phyloP scores from a whole-genome alignment of 768 basidiomycete species.

The Lentinula detonsa region DNA sequence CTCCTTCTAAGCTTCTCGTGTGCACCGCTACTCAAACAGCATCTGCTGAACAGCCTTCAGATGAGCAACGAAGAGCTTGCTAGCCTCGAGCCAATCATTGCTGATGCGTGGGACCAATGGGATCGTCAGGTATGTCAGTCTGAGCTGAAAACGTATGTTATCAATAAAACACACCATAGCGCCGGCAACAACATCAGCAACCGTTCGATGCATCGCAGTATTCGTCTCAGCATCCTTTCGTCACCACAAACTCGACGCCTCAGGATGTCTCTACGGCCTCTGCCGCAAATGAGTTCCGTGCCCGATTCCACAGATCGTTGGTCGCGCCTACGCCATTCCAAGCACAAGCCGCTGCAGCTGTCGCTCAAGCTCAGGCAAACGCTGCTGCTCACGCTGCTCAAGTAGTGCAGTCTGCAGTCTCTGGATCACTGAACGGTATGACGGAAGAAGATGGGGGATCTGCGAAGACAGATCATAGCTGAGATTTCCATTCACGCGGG shows the following conservation, averaged over 20 bases:
- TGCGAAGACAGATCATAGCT: not conserved
- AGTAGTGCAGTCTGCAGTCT: not conserved
- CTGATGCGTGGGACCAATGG: constrained; percentile 85
- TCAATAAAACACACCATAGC: constrained; percentile 20
- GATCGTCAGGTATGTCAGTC: constrained; percentile 57
- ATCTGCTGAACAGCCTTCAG: constrained; percentile 62
- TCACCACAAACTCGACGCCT: constrained; percentile 20
- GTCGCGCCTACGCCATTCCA: constrained; percentile 43
- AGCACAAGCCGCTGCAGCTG: constrained; percentile 6
- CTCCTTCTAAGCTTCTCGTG: constrained; percentile 73
- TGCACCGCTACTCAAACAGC: constrained; percentile 67
- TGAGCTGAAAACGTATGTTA: constrained; percentile 3
- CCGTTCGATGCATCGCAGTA: constrained; percentile 16
- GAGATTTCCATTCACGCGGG: not conserved
- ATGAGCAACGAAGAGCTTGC: constrained; percentile 79
- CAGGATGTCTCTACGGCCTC: constrained; percentile 18
- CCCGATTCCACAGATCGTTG: constrained; percentile 46
- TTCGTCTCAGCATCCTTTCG: constrained; percentile 15
- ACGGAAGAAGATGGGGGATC: not conserved
- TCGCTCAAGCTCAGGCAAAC: constrained; percentile 2
- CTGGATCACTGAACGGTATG: not conserved
- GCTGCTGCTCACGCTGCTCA: not conserved
- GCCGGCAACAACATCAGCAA: constrained; percentile 37
- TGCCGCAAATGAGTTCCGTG: constrained; percentile 39
- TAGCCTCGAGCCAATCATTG: constrained; percentile 72